Base-by-base conservation (phyloP, 208 protist species). In the Crithidia fasciculata region DNA sequence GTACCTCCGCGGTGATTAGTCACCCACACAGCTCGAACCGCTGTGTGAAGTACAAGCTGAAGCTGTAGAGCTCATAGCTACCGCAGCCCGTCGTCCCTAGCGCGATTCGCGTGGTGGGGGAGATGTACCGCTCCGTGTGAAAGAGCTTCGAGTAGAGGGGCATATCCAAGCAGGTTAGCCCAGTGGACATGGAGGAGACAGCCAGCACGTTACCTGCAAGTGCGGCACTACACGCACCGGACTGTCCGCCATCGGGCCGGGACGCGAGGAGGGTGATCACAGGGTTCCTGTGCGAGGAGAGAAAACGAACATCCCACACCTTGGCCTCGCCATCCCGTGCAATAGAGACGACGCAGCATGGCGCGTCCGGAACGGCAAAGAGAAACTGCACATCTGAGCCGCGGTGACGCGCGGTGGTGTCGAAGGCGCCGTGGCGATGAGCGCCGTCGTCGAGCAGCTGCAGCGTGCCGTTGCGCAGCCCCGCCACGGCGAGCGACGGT, bases 271-370 rank as follows among this genome's bases (percentile, higher is more conserved):
- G 60, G 18, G 74, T 65, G 10, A 50, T 41, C 41, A 92, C 82
- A 0, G 87, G 82, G 15, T 88, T 72, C 18, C 63, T 76, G 41
- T 41, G 52, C 18, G 15, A 47, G 8, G 44, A 37, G 61, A 93
- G 76, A 62, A 80, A 81, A 44, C 89, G 79, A 7, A 84, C 55
- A 81, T 94, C 89, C 89, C 89, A 94, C 43, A 94, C 69, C 56
- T 86, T 89, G 36, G 79, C 68, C 54, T 85, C 82, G 55, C 86
- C 86, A 43, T 72, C 75, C 43, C 73, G 81, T 15, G 84, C 62
- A 28, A 91, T 78, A 6, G 86, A 90, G n/a, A 90, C 82, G 70
- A 94, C 66, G 8, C 83, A 78, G 77, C 81, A 84, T 41, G 69
- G 63, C 9, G 80, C 52, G 13, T 62, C 60, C 15, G 75, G 59